Percentiles rank a stretch among this genome's conserved stretches.
phyloP scores from a whole-genome alignment of 2,329 filamentous ascomycete genomes.

The Epichloe typhina region DNA sequence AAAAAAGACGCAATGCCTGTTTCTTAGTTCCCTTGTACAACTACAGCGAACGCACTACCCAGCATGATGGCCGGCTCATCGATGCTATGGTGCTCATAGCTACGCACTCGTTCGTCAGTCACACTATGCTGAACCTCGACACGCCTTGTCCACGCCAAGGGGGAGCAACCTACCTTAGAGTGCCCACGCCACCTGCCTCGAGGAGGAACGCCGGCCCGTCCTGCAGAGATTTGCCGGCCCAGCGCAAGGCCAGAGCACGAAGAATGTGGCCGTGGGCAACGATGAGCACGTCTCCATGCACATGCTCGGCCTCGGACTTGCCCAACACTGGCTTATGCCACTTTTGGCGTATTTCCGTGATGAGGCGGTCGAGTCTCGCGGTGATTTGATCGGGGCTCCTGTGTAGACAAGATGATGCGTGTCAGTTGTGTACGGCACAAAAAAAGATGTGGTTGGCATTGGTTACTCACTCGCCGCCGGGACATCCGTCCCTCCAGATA shows the following conservation, averaged over 20 bases:
- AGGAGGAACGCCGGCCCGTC: conserved; percentile 69
- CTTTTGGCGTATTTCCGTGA: conserved; percentile 56
- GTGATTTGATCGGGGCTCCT: conserved; percentile 63
- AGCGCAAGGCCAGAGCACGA: conserved; percentile 75
- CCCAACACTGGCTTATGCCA: conserved; percentile 52
- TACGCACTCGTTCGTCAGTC: conserved; percentile 15
- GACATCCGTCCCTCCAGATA: conserved; percentile 83
- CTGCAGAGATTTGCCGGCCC: conserved; percentile 60
- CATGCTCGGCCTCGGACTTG: conserved; percentile 28
- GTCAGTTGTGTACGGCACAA: no score
- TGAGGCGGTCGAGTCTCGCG: conserved; percentile 59
- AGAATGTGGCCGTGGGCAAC: conserved; percentile 88
- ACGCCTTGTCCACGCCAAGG: neutral
- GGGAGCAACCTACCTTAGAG: conserved; percentile 47
- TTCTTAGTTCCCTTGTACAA: conserved; percentile 16
- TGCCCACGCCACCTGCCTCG: conserved; percentile 79
- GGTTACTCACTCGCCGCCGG: conserved; percentile 61
- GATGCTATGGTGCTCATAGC: conserved; percentile 69
- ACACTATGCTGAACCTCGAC: neutral
- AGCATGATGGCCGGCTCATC: conserved; percentile 69
- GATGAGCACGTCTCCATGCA: conserved; percentile 34
- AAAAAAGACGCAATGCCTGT: no score
- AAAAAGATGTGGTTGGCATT: neutral
- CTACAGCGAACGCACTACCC: conserved; percentile 55
- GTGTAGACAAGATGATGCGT: no score